These are phyloP conservation scores for Scheffersomyces segobiensis DNA, from an alignment of 1,139 yeast species.

Conservation along the genomic window DNA sequence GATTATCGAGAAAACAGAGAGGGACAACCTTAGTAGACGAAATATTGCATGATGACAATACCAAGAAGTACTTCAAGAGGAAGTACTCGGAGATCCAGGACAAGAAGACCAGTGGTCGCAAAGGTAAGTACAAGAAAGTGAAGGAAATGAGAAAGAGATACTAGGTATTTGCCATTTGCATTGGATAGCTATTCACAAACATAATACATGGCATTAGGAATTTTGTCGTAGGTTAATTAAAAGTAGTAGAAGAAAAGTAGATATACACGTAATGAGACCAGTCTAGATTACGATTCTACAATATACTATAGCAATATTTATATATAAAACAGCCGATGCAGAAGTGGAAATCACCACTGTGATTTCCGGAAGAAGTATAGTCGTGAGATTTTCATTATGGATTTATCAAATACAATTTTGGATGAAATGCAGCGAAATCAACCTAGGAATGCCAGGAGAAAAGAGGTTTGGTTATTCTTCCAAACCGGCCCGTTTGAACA, in stretches of 20 bases:
- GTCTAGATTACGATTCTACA: neutral
- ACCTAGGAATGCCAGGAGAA: neutral
- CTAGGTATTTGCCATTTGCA: conserved; percentile 12
- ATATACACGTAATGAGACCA: neutral
- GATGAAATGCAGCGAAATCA: neutral
- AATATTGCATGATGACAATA: conserved; percentile 68
- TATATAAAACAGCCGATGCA: neutral
- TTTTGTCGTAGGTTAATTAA: neutral
- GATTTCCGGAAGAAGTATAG: neutral
- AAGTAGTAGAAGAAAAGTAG: neutral
- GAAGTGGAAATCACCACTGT: neutral
- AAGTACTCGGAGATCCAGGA: conserved; percentile 80
- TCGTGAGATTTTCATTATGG: conserved; percentile 1
- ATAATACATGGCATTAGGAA: neutral
- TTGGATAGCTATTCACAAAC: neutral
- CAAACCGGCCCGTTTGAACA: conserved; percentile 49
- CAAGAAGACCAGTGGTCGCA: conserved; percentile 74
- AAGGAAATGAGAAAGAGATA: conserved; percentile 61
- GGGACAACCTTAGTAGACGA: conserved; percentile 82
- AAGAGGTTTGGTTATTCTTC: conserved; percentile 19
- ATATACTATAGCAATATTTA: neutral
- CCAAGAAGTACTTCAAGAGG: conserved; percentile 78
- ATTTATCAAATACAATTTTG: neutral
- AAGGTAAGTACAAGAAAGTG: conserved; percentile 64
- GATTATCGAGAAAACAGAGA: conserved; percentile 69